Evolutionary conservation across 805 yeast species (phyloP), one percentile per base, ranked within the genome.

Genomic region (Ogataea corticis): DNA sequence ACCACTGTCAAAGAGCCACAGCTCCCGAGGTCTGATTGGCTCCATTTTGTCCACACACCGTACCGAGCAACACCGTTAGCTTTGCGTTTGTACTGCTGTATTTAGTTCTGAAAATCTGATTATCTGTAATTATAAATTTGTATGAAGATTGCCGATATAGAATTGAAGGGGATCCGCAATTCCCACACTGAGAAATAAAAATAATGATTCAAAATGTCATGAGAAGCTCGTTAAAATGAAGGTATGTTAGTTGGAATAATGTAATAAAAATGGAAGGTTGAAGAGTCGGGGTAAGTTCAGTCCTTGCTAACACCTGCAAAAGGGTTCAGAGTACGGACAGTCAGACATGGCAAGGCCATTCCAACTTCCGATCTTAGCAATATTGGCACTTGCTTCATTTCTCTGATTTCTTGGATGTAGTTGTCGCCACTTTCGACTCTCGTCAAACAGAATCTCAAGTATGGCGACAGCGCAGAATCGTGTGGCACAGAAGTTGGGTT

Each of bases 301-400:
- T 48, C 50, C 29, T 44, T 56, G 27, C 50, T 51, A 38, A 46
- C 46, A 19, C 46, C 50, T 13, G 55, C 50, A 38, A 91, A 92
- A 27, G 99, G 99, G 59, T 92, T 92, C 60, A 91, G 72, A 7
- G 92, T 86, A 57, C 96, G 79, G 13, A 94, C 96, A 3, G 97
- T 88, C 57, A 92, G 75, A 65, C 97, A 92, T 14, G 99, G 99
- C 43, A 92, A 73, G 2, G 97, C 92, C 91, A 89, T 89, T 41
- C 97, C 97, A 42, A 90, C 80, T 63, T 91, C 98, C 0, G 97
- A 89, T 58, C 97, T 76, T 52, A 94, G 72, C 49, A 92, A 71
- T 27, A 92, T 82, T 9, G 98, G 98, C 39, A 92, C 85, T 56
- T 81, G 83, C 40, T 76, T 76, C 58, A 91, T 70, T 58, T 87